Percentiles rank a stretch among this genome's conserved stretches.
These are phyloP conservation scores for Tetradesmus lagerheimii DNA, from an alignment of 139 green algal genomes.

Conservation along the genomic window DNA sequence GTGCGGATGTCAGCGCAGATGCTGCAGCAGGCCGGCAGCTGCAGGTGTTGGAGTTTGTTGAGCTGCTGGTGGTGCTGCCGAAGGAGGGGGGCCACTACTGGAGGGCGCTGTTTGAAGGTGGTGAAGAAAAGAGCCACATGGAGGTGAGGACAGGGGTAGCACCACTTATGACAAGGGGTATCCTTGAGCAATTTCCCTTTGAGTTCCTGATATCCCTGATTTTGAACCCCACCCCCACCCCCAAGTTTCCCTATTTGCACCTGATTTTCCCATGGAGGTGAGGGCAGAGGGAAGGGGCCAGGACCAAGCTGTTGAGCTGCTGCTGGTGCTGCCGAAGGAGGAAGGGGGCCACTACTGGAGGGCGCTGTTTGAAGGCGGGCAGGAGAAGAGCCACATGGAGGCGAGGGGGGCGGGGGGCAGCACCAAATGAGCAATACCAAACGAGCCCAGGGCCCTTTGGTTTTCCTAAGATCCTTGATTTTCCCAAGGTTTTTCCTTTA, in stretches of 20 bases:
- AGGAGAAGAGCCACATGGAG: constrained; percentile 76
- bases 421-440: too few species aligned
- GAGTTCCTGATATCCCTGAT: too few species aligned
- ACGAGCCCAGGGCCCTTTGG: too few species aligned
- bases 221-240: too few species aligned
- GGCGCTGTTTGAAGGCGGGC: constrained; percentile 73
- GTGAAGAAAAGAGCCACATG: constrained; percentile 73
- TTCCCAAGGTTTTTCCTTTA: too few species aligned
- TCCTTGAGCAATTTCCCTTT: too few species aligned
- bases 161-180: too few species aligned
- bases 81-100: constrained; percentile 68
- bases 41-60: neutral
- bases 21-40: neutral
- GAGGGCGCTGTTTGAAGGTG: constrained; percentile 75
- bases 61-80: constrained; percentile 60
- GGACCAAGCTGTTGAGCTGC: too few species aligned
- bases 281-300: too few species aligned
- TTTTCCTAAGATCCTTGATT: too few species aligned
- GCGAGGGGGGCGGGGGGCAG: constrained; percentile 37
- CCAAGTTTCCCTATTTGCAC: too few species aligned
- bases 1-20: neutral
- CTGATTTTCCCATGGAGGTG: too few species aligned
- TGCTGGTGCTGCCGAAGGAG: constrained; percentile 72
- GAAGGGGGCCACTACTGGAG: constrained; percentile 71
- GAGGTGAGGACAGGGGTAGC: constrained; percentile 60